Evolutionary conservation across 2,329 filamentous ascomycete species (phyloP).

Genomic region (Claviceps sp.): DNA sequence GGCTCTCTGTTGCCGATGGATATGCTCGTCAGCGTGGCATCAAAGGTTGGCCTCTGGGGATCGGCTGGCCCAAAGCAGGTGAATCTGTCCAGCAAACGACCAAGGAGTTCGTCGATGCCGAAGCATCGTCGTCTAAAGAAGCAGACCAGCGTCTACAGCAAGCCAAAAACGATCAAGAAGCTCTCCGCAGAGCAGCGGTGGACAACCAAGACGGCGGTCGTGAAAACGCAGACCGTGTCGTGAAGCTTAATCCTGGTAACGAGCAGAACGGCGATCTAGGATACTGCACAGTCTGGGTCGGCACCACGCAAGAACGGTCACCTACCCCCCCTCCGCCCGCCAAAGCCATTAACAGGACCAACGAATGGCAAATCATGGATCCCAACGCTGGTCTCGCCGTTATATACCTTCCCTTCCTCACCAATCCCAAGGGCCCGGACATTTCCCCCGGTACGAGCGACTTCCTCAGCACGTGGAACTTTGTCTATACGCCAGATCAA

Average conservation of each 20-base stretch:
- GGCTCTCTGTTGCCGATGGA: conserved; percentile 86
- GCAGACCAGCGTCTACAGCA: conserved; percentile 49
- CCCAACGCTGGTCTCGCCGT: conserved; percentile 77
- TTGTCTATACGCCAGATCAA: conserved; percentile 84
- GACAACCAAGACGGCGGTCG: no score
- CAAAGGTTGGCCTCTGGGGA: conserved; percentile 86
- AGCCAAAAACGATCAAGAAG: conserved; percentile 37
- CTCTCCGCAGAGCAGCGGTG: conserved; percentile 13
- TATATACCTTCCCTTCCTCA: conserved; percentile 78
- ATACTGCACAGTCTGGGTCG: conserved; percentile 94
- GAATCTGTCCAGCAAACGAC: conserved; percentile 46
- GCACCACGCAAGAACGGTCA: conserved; percentile 61
- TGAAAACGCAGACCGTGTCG: conserved; percentile 14
- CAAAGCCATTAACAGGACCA: conserved; percentile 45
- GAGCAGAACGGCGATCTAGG: conserved; percentile 51
- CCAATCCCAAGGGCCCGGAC: conserved; percentile 64
- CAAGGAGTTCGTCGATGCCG: conserved; percentile 51
- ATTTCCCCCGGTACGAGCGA: conserved; percentile 76
- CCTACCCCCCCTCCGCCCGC: conserved; percentile 37
- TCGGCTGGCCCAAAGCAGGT: conserved; percentile 70
- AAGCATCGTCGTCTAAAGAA: conserved; percentile 45
- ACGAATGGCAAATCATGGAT: conserved; percentile 52
- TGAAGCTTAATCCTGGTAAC: conserved; percentile 27
- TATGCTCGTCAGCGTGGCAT: conserved; percentile 83
- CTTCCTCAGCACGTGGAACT: conserved; percentile 95